Evolutionary conservation across 257 asterid genomes (phyloP).

Genomic region (Salvia hispanica): DNA sequence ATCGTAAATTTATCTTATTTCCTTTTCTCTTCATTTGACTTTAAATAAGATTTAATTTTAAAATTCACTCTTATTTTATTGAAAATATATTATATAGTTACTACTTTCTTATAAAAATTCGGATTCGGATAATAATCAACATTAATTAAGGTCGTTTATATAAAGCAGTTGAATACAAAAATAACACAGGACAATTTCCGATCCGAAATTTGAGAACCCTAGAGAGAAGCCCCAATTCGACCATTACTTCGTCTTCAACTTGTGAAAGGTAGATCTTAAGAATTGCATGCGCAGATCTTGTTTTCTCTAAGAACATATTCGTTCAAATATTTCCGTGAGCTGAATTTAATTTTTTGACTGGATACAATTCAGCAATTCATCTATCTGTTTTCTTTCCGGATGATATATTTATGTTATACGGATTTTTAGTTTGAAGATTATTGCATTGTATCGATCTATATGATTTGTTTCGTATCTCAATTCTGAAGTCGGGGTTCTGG

Average conservation of each 20-base stretch:
- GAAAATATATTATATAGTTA: no score
- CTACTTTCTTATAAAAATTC: no score
- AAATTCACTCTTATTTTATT: no score
- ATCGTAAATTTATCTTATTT: no score
- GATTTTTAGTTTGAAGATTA: background rate
- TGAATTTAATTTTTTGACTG: background rate
- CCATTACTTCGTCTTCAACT: background rate
- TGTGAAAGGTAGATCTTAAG: slow-evolving; percentile 26
- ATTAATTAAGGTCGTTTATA: no score
- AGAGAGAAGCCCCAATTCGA: slow-evolving; percentile 18
- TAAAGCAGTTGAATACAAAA: no score
- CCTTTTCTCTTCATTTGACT: no score
- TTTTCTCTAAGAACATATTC: background rate
- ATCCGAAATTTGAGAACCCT: slow-evolving; percentile 31
- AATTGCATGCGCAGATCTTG: slow-evolving; percentile 13
- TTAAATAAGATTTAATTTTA: no score
- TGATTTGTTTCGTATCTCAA: background rate
- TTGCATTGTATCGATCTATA: background rate
- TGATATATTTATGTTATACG: background rate
- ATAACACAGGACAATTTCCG: background rate
- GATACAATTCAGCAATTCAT: background rate
- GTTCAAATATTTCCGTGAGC: background rate
- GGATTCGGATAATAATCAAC: no score
- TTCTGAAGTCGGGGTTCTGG: slow-evolving; percentile 22
- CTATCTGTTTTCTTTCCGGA: slow-evolving; percentile 27